A percentile compares a stretch with the other conserved stretches of the same genome.
Conservation (phyloP, 108 stramenopile genomes). For the Epithemia pelagica region DNA sequence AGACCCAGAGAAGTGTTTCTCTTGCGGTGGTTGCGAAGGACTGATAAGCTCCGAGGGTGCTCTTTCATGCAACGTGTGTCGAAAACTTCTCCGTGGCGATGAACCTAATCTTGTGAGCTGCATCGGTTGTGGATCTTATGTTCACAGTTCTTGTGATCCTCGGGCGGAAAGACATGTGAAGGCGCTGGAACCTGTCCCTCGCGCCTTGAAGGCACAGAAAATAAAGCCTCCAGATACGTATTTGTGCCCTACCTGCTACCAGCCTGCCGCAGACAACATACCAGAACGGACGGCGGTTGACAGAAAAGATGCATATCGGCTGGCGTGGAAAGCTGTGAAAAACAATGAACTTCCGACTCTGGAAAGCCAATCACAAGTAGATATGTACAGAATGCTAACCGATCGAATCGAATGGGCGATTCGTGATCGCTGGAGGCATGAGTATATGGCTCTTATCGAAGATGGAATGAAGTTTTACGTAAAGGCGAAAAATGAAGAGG, state of each 20-base stretch:
- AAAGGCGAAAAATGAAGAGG: slow-evolving; percentile 21
- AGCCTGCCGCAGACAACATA: slow-evolving; percentile 2
- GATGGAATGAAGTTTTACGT: slow-evolving; percentile 37
- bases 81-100: slow-evolving; percentile 29
- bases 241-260: slow-evolving; percentile 28
- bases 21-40: slow-evolving; percentile 61
- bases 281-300: background rate
- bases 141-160: slow-evolving; percentile 6
- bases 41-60: slow-evolving; percentile 20
- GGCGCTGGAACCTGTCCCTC: background rate
- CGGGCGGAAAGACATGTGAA: background rate
- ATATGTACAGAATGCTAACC: slow-evolving; percentile 37
- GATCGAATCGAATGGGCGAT: slow-evolving; percentile 49
- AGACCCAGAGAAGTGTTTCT: slow-evolving; percentile 46
- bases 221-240: slow-evolving; percentile 14
- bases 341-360: slow-evolving; percentile 14
- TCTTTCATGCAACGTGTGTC: slow-evolving; percentile 37
- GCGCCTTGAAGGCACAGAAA: slow-evolving; percentile 3
- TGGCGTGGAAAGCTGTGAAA: slow-evolving; percentile 20
- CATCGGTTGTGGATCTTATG: slow-evolving; percentile 19
- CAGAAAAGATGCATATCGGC: slow-evolving; percentile 13
- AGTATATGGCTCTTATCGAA: slow-evolving; percentile 38
- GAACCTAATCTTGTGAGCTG: slow-evolving; percentile 44
- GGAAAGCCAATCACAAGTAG: slow-evolving; percentile 13
- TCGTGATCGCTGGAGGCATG: slow-evolving; percentile 48